phyloP scores from a whole-genome alignment of 345 rosid genomes.

The Eucalyptus marginata region DNA sequence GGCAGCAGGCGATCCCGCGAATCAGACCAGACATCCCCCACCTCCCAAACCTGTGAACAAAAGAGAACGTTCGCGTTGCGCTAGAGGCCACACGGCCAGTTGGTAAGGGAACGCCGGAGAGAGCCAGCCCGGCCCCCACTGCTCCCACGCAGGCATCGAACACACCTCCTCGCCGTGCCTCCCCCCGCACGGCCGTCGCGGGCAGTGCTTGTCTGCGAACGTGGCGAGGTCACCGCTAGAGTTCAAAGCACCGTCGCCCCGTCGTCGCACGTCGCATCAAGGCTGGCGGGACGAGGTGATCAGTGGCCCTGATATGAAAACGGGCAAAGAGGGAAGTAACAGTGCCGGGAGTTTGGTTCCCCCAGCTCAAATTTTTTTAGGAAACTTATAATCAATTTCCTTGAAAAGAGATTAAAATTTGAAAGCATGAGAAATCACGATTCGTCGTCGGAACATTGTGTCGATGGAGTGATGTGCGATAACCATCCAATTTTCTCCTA shows the following conservation, averaged over 20 bases:
- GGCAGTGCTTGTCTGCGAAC: not conserved
- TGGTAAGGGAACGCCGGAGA: conserved; percentile 20
- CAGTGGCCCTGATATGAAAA: not conserved
- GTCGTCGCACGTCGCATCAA: not conserved
- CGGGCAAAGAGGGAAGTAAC: not conserved
- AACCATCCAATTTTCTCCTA: too few species aligned
- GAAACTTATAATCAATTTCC: too few species aligned
- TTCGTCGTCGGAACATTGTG: too few species aligned
- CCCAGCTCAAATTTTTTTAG: not conserved
- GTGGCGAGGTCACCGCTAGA: not conserved
- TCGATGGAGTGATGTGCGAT: too few species aligned
- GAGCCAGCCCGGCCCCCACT: not conserved
- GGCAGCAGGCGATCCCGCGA: not conserved
- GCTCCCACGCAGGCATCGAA: not conserved
- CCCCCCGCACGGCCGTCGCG: not conserved
- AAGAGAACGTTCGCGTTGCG: not conserved
- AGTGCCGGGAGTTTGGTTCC: not conserved
- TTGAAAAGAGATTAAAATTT: too few species aligned
- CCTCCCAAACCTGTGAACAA: not conserved
- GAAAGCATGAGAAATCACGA: too few species aligned
- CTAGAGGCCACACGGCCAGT: conserved; percentile 1
- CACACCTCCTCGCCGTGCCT: not conserved
- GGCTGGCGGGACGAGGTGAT: not conserved
- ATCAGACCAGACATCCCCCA: not conserved
- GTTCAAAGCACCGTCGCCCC: not conserved